These are phyloP conservation scores for Sonneratia caseolaris DNA, from an alignment of 345 rosid species.

Conservation along the genomic window DNA sequence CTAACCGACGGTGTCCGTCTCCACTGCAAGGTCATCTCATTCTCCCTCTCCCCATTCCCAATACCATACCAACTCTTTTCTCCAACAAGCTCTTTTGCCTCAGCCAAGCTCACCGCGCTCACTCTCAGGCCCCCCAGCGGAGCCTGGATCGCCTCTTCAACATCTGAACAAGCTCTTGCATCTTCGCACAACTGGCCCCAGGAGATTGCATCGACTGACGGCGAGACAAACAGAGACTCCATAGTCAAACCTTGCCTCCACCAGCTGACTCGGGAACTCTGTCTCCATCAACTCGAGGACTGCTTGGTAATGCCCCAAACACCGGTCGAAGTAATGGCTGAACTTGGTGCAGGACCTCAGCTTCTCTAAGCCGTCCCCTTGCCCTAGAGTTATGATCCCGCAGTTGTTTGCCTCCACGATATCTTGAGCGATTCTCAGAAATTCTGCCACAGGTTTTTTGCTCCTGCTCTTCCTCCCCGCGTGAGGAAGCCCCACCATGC, in stretches of 20 bases:
- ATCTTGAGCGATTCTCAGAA: neutral
- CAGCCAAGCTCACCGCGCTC: constrained; percentile 7
- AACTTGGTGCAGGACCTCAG: neutral
- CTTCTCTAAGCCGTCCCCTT: neutral
- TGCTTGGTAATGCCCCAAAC: constrained; percentile 8
- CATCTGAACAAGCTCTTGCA: neutral
- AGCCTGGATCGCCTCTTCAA: neutral
- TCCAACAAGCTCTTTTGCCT: constrained; percentile 7
- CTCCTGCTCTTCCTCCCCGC: constrained; percentile 6
- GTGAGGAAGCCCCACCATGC: constrained; percentile 8
- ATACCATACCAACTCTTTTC: constrained; percentile 8
- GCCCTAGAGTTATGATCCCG: neutral
- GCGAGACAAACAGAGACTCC: constrained; percentile 3
- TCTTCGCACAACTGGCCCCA: constrained; percentile 6
- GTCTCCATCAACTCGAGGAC: constrained; percentile 4
- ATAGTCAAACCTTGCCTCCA: constrained; percentile 7
- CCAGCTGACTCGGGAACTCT: neutral
- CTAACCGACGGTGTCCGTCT: neutral
- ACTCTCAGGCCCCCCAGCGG: neutral
- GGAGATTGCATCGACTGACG: neutral
- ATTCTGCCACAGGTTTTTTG: neutral
- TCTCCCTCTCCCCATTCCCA: constrained; percentile 1
- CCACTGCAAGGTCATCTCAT: constrained; percentile 2
- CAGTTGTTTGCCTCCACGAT: neutral
- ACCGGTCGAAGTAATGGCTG: constrained; percentile 2